Percentiles rank a stretch among this genome's conserved stretches.
phyloP scores from a whole-genome alignment of 805 yeast species.

The Tetrapisispora fleetii region DNA sequence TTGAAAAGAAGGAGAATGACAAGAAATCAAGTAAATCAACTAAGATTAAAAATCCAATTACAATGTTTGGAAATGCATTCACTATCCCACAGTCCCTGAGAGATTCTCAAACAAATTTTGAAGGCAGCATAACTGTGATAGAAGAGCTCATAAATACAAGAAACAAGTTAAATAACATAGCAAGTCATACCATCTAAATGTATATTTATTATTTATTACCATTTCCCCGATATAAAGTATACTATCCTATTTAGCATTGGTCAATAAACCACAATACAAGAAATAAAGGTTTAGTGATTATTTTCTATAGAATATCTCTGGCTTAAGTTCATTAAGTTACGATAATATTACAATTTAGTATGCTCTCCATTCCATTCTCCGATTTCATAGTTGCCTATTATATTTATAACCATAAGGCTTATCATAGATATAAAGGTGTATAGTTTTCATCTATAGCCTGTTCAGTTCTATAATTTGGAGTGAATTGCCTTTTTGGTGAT shows the following conservation, averaged over 20 bases:
- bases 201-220: not conserved
- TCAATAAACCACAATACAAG: not conserved
- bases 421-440: not conserved
- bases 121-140: constrained; percentile 15
- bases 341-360: not conserved
- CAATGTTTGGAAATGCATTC: constrained; percentile 26
- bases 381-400: no score
- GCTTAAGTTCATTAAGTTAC: no score
- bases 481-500: not conserved
- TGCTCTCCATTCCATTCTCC: not conserved
- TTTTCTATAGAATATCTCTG: not conserved
- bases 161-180: constrained; percentile 5
- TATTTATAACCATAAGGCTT: not conserved
- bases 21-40: not conserved
- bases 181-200: not conserved
- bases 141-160: constrained; percentile 17
- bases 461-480: not conserved
- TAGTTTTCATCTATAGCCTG: not conserved
- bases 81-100: constrained; percentile 20
- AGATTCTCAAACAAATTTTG: constrained; percentile 21
- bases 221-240: not conserved
- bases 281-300: no score
- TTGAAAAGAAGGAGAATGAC: not conserved
- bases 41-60: constrained; percentile 17
- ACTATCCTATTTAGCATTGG: not conserved